phyloP scores from a whole-genome alignment of 257 asterid species.

The Lavandula angustifolia region DNA sequence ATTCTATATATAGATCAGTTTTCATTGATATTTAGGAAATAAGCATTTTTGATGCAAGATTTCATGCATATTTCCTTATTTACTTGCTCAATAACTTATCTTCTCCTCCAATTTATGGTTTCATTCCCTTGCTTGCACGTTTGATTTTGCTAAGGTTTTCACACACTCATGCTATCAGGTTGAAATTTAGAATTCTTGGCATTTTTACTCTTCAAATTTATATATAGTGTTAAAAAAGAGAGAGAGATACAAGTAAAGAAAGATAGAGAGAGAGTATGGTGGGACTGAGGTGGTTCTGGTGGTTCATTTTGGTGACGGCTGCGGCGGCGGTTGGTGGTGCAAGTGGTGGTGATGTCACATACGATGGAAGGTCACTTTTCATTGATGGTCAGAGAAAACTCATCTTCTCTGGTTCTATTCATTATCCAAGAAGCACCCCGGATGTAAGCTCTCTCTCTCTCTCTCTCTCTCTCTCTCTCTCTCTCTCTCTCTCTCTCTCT shows the following conservation, averaged over 20 bases:
- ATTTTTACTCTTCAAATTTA: not conserved
- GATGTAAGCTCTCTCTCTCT: conserved; percentile 49
- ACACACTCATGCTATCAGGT: conserved; percentile 13
- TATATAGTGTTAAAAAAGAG: not conserved
- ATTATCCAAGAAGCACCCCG: conserved; percentile 89
- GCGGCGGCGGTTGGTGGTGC: conserved; percentile 32
- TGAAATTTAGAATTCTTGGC: not conserved
- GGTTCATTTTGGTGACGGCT: conserved; percentile 27
- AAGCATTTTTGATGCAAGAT: conserved; percentile 28
- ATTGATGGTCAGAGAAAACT: conserved; percentile 66
- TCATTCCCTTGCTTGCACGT: conserved; percentile 26
- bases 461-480: not conserved
- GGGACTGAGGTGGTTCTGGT: conserved; percentile 34
- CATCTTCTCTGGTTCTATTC: conserved; percentile 84
- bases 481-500: not conserved
- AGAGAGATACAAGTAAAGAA: not conserved
- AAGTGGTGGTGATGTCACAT: conserved; percentile 49
- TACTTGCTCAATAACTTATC: conserved; percentile 7
- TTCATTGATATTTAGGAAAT: not conserved
- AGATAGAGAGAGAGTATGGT: not conserved
- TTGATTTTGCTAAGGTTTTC: not conserved
- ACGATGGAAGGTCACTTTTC: conserved; percentile 71
- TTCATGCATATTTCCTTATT: conserved; percentile 14
- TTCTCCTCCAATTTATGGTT: conserved; percentile 31
- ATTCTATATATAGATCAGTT: not conserved